These are phyloP conservation scores for Musa acuminata DNA, from an alignment of 176 grass and related monocot genomes.

Conservation along the genomic window DNA sequence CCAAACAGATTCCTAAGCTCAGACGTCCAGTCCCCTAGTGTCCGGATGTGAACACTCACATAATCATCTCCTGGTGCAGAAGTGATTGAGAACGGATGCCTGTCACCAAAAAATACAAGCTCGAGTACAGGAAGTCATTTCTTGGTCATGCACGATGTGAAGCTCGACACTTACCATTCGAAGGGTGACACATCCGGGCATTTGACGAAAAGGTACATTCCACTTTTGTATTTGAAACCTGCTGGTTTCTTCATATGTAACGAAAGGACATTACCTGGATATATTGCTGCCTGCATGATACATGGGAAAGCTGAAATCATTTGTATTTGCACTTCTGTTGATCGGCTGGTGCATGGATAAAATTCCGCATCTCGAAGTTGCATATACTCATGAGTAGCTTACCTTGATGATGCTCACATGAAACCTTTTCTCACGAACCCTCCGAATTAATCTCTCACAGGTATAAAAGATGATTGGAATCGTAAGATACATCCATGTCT, in stretches of 20 bases:
- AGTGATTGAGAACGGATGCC: slow-evolving; percentile 99
- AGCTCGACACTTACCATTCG: slow-evolving; percentile 50
- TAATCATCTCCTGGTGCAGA: slow-evolving; percentile 81
- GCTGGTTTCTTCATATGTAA: slow-evolving; percentile 90
- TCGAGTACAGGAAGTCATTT: slow-evolving; percentile 13
- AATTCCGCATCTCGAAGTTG: neutral
- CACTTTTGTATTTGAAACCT: slow-evolving; percentile 98
- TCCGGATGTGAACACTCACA: slow-evolving; percentile 95
- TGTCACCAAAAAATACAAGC: slow-evolving; percentile 15
- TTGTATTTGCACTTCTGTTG: neutral
- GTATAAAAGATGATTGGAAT: slow-evolving; percentile 12
- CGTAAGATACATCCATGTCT: slow-evolving; percentile 12
- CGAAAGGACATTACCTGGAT: slow-evolving; percentile 94
- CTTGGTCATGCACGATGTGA: slow-evolving; percentile 8
- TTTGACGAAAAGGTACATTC: slow-evolving; percentile 99
- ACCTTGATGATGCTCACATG: slow-evolving; percentile 9
- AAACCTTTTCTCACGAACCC: neutral
- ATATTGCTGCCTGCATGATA: slow-evolving; percentile 74
- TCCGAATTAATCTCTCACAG: slow-evolving; percentile 4
- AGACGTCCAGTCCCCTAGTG: slow-evolving; percentile 89
- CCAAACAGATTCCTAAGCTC: slow-evolving; percentile 81
- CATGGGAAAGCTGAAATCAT: slow-evolving; percentile 8
- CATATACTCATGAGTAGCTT: neutral
- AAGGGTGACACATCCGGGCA: slow-evolving; percentile 95
- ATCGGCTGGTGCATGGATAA: neutral